phyloP scores from a whole-genome alignment of 768 basidiomycete species.

The Hysterangium stoloniferum region DNA sequence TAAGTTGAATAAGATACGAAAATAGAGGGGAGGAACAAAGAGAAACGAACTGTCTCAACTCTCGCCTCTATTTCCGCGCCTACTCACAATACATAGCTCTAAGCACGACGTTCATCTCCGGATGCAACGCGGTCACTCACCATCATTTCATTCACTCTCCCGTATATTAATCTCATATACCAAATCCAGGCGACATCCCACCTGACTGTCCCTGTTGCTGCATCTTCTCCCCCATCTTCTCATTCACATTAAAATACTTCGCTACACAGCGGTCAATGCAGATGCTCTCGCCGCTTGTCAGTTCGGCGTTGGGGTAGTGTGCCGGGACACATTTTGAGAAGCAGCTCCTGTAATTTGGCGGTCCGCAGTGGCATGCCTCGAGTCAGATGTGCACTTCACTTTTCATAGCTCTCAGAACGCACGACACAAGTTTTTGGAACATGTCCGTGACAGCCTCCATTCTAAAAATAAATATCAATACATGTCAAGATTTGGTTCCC shows the following conservation, averaged over 20 bases:
- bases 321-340: background rate
- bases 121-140: no score
- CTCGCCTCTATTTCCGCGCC: no score
- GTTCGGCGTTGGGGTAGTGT: background rate
- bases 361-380: no score
- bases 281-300: background rate
- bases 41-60: no score
- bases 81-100: no score
- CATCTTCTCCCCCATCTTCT: background rate
- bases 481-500: no score
- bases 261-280: background rate
- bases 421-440: background rate
- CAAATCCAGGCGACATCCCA: no score
- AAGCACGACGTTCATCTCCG: no score
- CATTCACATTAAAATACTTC: background rate
- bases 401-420: background rate
- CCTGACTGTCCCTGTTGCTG: no score
- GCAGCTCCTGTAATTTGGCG: background rate
- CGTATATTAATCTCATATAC: no score
- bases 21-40: no score
- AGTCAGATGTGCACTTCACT: background rate
- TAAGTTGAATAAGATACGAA: no score
- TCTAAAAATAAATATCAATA: background rate
- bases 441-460: background rate
- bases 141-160: background rate